A percentile compares a stretch with the other conserved stretches of the same genome.
phyloP scores from a whole-genome alignment of 345 rosid genomes.

The Orychophragmus violaceus region DNA sequence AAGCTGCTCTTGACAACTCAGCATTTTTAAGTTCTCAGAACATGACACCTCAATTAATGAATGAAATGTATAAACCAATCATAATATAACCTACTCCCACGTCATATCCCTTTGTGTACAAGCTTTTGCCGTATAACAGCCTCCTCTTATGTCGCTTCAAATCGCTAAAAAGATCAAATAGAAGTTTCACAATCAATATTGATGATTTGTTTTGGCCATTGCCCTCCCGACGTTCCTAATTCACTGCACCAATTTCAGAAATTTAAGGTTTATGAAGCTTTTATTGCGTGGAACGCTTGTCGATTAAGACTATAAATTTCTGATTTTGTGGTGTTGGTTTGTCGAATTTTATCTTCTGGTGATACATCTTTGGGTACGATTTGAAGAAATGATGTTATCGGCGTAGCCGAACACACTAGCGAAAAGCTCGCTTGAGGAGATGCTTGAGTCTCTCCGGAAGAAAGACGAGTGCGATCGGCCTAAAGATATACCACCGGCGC shows the following conservation, averaged over 20 bases:
- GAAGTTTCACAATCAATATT: no score
- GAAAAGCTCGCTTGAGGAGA: conserved; percentile 91
- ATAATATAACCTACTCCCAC: no score
- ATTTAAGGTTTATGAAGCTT: conserved; percentile 33
- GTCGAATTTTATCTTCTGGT: neutral
- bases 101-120: no score
- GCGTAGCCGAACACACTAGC: conserved; percentile 55
- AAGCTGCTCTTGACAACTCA: no score
- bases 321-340: conserved; percentile 5
- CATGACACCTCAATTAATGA: no score
- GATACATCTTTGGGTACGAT: conserved; percentile 14
- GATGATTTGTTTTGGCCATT: neutral
- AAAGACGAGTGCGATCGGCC: conserved; percentile 66
- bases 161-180: no score
- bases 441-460: conserved; percentile 74
- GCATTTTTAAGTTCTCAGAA: no score
- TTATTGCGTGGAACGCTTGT: no score
- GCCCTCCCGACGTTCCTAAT: neutral
- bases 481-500: conserved; percentile 78
- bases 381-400: conserved; percentile 61
- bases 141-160: no score
- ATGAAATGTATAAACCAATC: no score
- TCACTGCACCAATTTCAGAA: conserved; percentile 6
- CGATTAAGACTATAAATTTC: conserved; percentile 2
- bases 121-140: no score